Percentiles rank a stretch among this genome's conserved stretches.
phyloP scores from a whole-genome alignment of 2,329 filamentous ascomycete genomes.

The Rhynchosporium agropyri region DNA sequence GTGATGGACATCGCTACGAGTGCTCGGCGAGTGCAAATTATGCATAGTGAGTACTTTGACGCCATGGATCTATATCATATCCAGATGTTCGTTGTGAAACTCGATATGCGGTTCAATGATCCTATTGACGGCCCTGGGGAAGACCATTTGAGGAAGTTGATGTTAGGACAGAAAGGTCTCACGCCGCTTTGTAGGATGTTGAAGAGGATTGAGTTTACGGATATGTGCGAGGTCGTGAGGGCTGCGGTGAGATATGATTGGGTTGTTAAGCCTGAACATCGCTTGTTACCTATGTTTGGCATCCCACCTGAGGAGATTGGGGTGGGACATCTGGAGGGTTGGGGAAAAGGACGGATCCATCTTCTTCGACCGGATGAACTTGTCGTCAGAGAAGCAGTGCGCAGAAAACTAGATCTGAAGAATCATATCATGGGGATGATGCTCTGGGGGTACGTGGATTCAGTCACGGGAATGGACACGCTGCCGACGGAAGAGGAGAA shows the following conservation, averaged over 20 bases:
- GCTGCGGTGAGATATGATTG: conserved; percentile 62
- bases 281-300: conserved; percentile 48
- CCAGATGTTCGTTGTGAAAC: conserved; percentile 70
- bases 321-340: conserved; percentile 55
- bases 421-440: conserved; percentile 59
- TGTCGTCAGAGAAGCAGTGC: conserved; percentile 57
- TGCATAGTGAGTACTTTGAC: conserved; percentile 60
- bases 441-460: conserved; percentile 64
- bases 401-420: conserved; percentile 57
- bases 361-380: conserved; percentile 61
- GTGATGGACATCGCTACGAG: conserved; percentile 68
- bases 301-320: conserved; percentile 58
- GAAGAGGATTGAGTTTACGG: conserved; percentile 50
- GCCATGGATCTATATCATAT: conserved; percentile 62
- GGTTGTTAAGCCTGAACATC: conserved; percentile 12
- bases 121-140: conserved; percentile 58
- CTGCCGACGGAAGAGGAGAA: conserved; percentile 54
- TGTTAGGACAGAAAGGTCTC: conserved; percentile 62
- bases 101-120: conserved; percentile 69
- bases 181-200: conserved; percentile 63
- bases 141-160: conserved; percentile 55
- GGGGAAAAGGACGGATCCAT: conserved; percentile 51
- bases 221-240: conserved; percentile 54
- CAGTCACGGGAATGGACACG: conserved; percentile 52
- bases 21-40: conserved; percentile 53